A percentile compares a stretch with the other conserved stretches of the same genome.
phyloP scores from a whole-genome alignment of 257 asterid species.

The Nicotiana sylvestris region DNA sequence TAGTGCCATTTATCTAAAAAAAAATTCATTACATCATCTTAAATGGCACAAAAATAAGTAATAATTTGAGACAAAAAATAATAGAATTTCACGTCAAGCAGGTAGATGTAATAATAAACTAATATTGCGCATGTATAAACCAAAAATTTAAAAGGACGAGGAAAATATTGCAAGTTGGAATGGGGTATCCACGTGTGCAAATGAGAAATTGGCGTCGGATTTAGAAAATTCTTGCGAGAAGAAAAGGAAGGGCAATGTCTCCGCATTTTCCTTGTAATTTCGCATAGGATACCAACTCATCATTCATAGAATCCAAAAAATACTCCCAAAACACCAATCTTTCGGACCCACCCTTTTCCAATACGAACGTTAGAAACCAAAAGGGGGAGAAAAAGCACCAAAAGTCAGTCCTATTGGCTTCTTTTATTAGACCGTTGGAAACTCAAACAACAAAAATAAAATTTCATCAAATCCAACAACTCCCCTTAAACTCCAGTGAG shows the following conservation, averaged over 20 bases:
- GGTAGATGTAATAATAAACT: too few relatives aligned
- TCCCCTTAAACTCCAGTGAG: background rate
- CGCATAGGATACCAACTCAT: background rate
- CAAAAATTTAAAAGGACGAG: background rate
- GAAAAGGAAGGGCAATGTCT: background rate
- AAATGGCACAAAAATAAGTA: too few relatives aligned
- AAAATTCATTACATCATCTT: too few relatives aligned
- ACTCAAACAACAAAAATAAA: background rate
- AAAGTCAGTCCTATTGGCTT: constrained; percentile 17
- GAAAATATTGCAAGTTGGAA: background rate
- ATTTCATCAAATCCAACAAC: background rate
- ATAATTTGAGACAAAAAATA: too few relatives aligned
- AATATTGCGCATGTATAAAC: background rate
- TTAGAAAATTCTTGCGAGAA: background rate
- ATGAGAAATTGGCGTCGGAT: background rate
- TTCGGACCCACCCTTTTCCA: constrained; percentile 36
- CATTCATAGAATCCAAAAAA: background rate
- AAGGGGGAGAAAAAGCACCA: constrained; percentile 1
- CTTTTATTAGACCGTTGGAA: constrained; percentile 68
- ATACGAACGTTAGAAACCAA: constrained; percentile 52
- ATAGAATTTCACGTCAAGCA: too few relatives aligned
- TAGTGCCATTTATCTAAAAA: too few relatives aligned
- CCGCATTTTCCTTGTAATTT: background rate
- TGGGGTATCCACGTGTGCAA: background rate
- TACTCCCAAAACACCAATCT: too few relatives aligned